Evolutionary conservation across 768 basidiomycete genomes (phyloP).

Genomic region (Tylopilus plumbeoviolaceoides): DNA sequence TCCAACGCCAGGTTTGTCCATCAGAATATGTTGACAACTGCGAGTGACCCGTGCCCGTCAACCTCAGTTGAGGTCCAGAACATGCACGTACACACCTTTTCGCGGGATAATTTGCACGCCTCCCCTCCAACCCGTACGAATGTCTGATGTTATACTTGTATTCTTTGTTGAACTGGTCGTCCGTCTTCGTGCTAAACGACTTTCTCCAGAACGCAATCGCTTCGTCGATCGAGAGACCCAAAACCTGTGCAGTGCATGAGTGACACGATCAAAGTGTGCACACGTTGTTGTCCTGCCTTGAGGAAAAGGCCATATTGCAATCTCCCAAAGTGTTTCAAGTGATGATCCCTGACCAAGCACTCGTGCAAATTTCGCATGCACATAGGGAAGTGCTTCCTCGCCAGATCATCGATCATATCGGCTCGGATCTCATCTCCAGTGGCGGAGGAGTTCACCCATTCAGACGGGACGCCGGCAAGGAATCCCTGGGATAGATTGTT

Average conservation of each 20-base stretch:
- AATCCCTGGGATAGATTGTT: constrained; percentile 92
- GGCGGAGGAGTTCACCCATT: constrained; percentile 60
- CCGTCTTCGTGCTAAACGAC: constrained; percentile 72
- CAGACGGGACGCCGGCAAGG: constrained; percentile 83
- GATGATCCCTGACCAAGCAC: constrained; percentile 67
- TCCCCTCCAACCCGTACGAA: constrained; percentile 90
- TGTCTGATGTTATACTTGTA: constrained; percentile 98
- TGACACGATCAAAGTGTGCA: neutral
- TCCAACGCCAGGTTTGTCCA: constrained; percentile 60
- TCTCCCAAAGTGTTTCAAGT: constrained; percentile 90
- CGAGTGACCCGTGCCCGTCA: constrained; percentile 1
- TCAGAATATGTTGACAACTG: constrained; percentile 90
- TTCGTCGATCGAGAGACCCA: constrained; percentile 93
- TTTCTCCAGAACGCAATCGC: constrained; percentile 91
- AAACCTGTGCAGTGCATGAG: constrained; percentile 48
- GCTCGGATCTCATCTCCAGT: constrained; percentile 73
- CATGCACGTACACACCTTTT: constrained; percentile 55
- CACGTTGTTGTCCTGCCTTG: constrained; percentile 54
- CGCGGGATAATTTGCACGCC: constrained; percentile 90
- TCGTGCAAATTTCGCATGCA: constrained; percentile 94
- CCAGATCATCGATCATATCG: constrained; percentile 89
- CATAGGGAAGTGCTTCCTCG: constrained; percentile 86
- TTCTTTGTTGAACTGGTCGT: constrained; percentile 97
- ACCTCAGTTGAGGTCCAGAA: neutral
- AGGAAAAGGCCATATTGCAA: constrained; percentile 91